Percentiles rank a stretch among this genome's conserved stretches.
These are phyloP conservation scores for Calonectria pauciramosa DNA, from an alignment of 2,329 filamentous ascomycete genomes.

Conservation along the genomic window DNA sequence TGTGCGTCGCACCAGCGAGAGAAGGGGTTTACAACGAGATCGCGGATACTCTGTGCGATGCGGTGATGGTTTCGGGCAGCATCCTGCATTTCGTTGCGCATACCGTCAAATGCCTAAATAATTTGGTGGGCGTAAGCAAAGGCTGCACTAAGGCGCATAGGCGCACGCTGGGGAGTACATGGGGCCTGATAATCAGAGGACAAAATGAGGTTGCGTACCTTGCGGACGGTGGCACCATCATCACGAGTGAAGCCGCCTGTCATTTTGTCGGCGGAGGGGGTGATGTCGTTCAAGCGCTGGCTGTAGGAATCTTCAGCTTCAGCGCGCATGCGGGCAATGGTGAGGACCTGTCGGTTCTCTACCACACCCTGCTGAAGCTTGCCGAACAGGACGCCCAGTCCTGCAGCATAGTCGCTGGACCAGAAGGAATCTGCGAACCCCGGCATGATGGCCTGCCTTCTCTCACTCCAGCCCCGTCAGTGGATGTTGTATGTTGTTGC, in stretches of 20 bases:
- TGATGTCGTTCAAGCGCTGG: slow-evolving; percentile 83
- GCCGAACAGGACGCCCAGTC: slow-evolving; percentile 92
- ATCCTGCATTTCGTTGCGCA: slow-evolving; percentile 92
- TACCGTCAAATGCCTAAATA: slow-evolving; percentile 88
- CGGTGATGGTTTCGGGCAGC: slow-evolving; percentile 92
- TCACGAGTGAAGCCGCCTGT: slow-evolving; percentile 88
- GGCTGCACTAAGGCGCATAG: neutral
- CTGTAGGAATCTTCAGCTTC: slow-evolving; percentile 95
- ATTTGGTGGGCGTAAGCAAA: slow-evolving; percentile 35
- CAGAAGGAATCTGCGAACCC: slow-evolving; percentile 97
- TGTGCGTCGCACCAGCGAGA: slow-evolving; percentile 97
- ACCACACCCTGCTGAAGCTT: slow-evolving; percentile 97
- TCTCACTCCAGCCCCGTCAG: slow-evolving; percentile 41
- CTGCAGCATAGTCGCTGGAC: slow-evolving; percentile 96
- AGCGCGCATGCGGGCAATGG: slow-evolving; percentile 91
- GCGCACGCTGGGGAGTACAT: neutral
- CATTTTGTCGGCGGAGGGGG: slow-evolving; percentile 84
- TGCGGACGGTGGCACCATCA: slow-evolving; percentile 95
- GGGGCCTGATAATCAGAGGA: neutral
- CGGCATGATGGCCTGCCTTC: slow-evolving; percentile 72
- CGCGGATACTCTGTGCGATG: slow-evolving; percentile 95
- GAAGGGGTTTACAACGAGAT: slow-evolving; percentile 95
- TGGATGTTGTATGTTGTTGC: slow-evolving; percentile 19
- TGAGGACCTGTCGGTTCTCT: slow-evolving; percentile 95
- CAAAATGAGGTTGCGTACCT: slow-evolving; percentile 68